Evolutionary conservation across 1,139 yeast species (phyloP).

Genomic region (Yamadazyma triangularis): DNA sequence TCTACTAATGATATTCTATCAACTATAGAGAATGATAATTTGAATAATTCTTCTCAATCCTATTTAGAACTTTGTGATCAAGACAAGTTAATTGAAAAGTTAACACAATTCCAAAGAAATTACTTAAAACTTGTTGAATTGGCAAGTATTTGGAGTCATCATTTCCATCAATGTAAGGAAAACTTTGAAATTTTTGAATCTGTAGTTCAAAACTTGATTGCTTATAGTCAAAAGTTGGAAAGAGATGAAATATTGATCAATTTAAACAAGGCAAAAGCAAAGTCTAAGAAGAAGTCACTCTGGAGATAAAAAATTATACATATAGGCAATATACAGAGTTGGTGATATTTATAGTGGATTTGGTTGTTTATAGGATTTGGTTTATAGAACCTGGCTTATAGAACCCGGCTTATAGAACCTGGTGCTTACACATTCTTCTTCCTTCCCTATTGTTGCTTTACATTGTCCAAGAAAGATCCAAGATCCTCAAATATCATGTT

Average conservation of each 20-base stretch:
- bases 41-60: constrained; percentile 28
- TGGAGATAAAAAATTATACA: too few relatives aligned
- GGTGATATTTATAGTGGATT: too few relatives aligned
- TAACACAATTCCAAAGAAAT: constrained; percentile 23
- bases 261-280: constrained; percentile 24
- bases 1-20: constrained; percentile 26
- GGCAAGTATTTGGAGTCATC: constrained; percentile 47
- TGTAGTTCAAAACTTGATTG: constrained; percentile 68
- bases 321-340: too few relatives aligned
- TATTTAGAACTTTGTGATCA: constrained; percentile 17
- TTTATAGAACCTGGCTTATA: too few relatives aligned
- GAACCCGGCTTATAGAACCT: too few relatives aligned
- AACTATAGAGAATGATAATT: constrained; percentile 30
- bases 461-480: constrained; percentile 26
- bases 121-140: constrained; percentile 28
- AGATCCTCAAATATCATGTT: constrained; percentile 30
- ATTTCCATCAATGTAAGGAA: constrained; percentile 35
- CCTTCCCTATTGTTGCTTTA: too few relatives aligned
- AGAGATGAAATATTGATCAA: constrained; percentile 45
- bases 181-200: constrained; percentile 64
- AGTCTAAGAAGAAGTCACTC: constrained; percentile 16
- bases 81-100: constrained; percentile 15
- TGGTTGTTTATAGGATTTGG: too few relatives aligned
- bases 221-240: constrained; percentile 58
- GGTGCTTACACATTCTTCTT: too few relatives aligned